Evolutionary conservation across 257 asterid genomes (phyloP).

Genomic region (Catharanthus roseus): DNA sequence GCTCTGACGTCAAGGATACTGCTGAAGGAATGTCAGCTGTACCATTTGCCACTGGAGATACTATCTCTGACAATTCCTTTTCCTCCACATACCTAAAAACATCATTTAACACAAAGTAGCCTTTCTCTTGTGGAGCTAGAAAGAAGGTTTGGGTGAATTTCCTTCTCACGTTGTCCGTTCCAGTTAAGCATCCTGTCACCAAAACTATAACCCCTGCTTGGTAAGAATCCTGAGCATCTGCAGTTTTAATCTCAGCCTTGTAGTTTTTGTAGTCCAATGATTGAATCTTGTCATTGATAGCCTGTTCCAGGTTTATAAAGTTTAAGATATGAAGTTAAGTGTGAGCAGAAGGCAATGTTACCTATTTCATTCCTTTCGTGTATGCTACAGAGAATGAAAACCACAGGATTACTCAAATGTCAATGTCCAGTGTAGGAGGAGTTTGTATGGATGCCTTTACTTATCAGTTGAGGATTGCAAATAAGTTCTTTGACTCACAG

Average conservation of each 20-base stretch:
- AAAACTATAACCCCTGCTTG: slow-evolving; percentile 69
- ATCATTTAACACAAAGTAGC: slow-evolving; percentile 81
- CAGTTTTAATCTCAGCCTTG: slow-evolving; percentile 89
- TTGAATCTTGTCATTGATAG: slow-evolving; percentile 64
- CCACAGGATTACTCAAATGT: background rate
- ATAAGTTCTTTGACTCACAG: background rate
- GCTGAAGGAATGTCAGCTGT: slow-evolving; percentile 27
- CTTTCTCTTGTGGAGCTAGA: slow-evolving; percentile 92
- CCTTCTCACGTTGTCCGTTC: slow-evolving; percentile 55
- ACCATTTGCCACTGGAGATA: slow-evolving; percentile 26
- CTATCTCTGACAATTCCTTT: slow-evolving; percentile 35
- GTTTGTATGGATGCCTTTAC: background rate
- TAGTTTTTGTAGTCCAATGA: slow-evolving; percentile 82
- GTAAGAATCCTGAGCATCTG: slow-evolving; percentile 83
- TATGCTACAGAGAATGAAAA: background rate
- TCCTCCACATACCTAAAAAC: slow-evolving; percentile 70
- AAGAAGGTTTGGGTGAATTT: slow-evolving; percentile 80
- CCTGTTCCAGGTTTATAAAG: slow-evolving; percentile 39
- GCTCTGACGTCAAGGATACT: slow-evolving; percentile 30
- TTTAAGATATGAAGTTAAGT: background rate
- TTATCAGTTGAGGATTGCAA: background rate
- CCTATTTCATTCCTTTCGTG: background rate
- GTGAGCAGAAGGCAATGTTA: background rate
- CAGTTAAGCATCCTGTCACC: slow-evolving; percentile 90
- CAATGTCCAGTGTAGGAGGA: background rate